phyloP scores from a whole-genome alignment of 116 monocot genomes.

The Zostera marina region DNA sequence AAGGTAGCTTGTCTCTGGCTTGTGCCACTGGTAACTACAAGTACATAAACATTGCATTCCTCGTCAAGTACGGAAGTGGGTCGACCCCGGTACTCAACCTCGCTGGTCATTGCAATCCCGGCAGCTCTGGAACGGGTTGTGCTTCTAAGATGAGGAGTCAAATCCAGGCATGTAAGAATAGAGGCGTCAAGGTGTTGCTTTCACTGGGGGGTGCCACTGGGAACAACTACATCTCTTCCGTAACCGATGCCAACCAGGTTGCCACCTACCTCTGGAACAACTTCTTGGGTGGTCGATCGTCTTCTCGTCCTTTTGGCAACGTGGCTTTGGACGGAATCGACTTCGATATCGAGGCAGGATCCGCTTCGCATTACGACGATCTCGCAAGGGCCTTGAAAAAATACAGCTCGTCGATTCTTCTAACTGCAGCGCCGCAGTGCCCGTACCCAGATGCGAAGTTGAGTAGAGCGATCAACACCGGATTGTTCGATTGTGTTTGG shows the following conservation, averaged over 20 bases:
- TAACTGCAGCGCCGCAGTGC: slow-evolving; percentile 49
- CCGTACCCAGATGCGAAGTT: slow-evolving; percentile 24
- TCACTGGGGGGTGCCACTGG: slow-evolving; percentile 32
- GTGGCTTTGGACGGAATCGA: slow-evolving; percentile 32
- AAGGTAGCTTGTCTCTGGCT: slow-evolving; percentile 35
- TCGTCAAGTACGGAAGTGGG: slow-evolving; percentile 45
- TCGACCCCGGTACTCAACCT: slow-evolving; percentile 45
- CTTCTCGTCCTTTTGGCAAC: slow-evolving; percentile 21
- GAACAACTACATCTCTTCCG: slow-evolving; percentile 25
- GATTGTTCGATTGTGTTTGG: slow-evolving; percentile 54
- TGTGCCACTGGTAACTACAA: slow-evolving; percentile 42
- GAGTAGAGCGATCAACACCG: slow-evolving; percentile 15
- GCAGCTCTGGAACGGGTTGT: slow-evolving; percentile 20
- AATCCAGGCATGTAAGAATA: slow-evolving; percentile 28
- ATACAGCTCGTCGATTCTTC: slow-evolving; percentile 11
- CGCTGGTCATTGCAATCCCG: slow-evolving; percentile 53
- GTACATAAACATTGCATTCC: slow-evolving; percentile 43
- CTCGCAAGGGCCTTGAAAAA: slow-evolving; percentile 11
- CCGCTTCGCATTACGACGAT: slow-evolving; percentile 15
- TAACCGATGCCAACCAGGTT: slow-evolving; percentile 25
- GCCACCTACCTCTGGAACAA: slow-evolving; percentile 44
- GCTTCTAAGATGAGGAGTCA: slow-evolving; percentile 11
- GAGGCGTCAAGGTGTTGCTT: slow-evolving; percentile 48
- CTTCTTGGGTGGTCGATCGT: slow-evolving; percentile 17
- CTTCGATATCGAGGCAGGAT: slow-evolving; percentile 21